Conservation (phyloP, 345 rosid species). For the Camelina laxa region DNA sequence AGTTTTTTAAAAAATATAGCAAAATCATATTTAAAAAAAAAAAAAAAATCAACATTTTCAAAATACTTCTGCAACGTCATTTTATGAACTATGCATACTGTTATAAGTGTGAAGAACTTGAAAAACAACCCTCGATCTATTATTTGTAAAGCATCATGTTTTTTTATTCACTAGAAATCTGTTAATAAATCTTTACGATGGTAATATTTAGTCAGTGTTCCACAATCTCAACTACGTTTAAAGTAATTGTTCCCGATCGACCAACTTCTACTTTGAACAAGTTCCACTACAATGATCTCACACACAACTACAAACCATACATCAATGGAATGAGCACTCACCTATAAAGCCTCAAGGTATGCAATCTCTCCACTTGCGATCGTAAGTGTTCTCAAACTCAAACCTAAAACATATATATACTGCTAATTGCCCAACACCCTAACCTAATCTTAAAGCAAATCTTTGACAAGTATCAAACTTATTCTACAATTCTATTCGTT, state of each 20-base stretch:
- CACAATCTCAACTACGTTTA: not conserved
- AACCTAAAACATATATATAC: too few species aligned
- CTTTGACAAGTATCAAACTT: too few species aligned
- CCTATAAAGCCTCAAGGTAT: too few species aligned
- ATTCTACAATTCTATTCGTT: too few species aligned
- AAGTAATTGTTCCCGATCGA: not conserved
- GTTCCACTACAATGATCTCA: not conserved
- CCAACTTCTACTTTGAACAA: not conserved
- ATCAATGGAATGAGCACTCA: not conserved
- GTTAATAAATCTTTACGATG: not conserved
- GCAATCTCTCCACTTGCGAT: not conserved
- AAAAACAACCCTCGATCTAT: not conserved
- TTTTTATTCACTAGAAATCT: not conserved
- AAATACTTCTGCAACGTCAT: not conserved
- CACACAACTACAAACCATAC: not conserved
- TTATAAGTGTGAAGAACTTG: not conserved
- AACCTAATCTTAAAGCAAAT: too few species aligned
- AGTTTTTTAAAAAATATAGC: not conserved
- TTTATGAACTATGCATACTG: too few species aligned
- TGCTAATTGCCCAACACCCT: too few species aligned
- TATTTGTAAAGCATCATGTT: not conserved
- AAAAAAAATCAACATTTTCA: not conserved
- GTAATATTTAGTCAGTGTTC: not conserved
- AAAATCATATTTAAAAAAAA: too few species aligned
- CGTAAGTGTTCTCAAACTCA: too few species aligned